phyloP scores from a whole-genome alignment of 1,284 basidiomycete species.

The Ustilago crameri region DNA sequence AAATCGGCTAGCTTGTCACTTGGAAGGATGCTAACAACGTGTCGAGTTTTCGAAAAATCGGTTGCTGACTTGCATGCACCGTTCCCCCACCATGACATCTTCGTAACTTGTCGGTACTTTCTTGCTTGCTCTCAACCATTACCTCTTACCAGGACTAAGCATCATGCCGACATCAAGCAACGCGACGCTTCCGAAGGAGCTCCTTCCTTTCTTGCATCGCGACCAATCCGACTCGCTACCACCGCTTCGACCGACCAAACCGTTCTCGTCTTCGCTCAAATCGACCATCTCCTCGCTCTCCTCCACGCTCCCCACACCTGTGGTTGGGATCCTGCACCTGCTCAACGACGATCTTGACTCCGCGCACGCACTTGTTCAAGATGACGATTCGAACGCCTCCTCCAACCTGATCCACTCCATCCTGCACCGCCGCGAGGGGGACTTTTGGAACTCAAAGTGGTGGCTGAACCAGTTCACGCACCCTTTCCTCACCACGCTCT shows the following conservation, averaged over 20 bases:
- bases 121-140: too few species aligned
- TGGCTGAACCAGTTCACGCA: slow-evolving; percentile 49
- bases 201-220: slow-evolving; percentile 13
- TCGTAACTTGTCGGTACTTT: slow-evolving; percentile 6
- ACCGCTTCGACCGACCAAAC: slow-evolving; percentile 31
- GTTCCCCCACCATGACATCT: not conserved
- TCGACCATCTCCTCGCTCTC: slow-evolving; percentile 19
- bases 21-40: too few species aligned
- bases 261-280: slow-evolving; percentile 17
- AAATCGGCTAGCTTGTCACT: too few species aligned
- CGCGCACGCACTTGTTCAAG: slow-evolving; percentile 47
- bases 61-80: not conserved
- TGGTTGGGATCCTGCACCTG: slow-evolving; percentile 41
- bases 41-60: not conserved
- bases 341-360: slow-evolving; percentile 54
- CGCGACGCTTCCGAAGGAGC: slow-evolving; percentile 9
- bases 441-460: slow-evolving; percentile 59
- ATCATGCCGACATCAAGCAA: slow-evolving; percentile 3
- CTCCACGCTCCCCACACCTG: slow-evolving; percentile 3
- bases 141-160: too few species aligned
- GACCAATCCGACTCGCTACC: slow-evolving; percentile 15
- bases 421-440: slow-evolving; percentile 50
- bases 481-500: slow-evolving; percentile 23
- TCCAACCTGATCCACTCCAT: slow-evolving; percentile 52
- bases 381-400: slow-evolving; percentile 38